Evolutionary conservation across 2,329 filamentous ascomycete species (phyloP).

Genomic region (Sporothrix inflata): DNA sequence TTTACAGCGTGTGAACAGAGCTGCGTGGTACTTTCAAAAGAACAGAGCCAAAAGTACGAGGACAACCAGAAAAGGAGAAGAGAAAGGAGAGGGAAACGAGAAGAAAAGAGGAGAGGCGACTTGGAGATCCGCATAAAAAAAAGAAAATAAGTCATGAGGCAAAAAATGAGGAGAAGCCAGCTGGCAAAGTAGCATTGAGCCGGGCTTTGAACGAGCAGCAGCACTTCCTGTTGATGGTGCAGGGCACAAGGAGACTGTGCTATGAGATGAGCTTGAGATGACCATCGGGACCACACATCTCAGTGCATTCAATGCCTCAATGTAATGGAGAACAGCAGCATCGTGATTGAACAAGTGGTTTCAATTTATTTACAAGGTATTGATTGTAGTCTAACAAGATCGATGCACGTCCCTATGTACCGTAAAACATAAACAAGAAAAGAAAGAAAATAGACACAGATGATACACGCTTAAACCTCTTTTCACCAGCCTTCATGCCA

Average conservation of each 20-base stretch:
- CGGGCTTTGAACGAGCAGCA: not conserved
- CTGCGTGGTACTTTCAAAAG: not conserved
- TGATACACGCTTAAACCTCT: constrained; percentile 2
- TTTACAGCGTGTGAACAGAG: not conserved
- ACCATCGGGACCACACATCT: not conserved
- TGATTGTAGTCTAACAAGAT: constrained; percentile 8
- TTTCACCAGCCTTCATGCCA: not conserved
- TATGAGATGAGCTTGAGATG: too few relatives aligned
- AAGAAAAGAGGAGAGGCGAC: not conserved
- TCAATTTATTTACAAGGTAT: not conserved
- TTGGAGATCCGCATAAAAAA: not conserved
- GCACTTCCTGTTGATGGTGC: too few relatives aligned
- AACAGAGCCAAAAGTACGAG: not conserved
- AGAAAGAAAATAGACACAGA: not conserved
- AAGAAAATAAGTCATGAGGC: not conserved
- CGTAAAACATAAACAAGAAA: not conserved
- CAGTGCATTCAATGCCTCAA: not conserved
- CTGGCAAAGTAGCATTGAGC: not conserved
- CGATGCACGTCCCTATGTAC: not conserved
- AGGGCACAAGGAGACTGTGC: too few relatives aligned
- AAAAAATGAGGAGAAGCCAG: constrained; percentile 3
- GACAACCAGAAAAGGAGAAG: not conserved
- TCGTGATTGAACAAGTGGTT: not conserved
- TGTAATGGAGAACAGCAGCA: not conserved
- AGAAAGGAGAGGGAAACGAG: not conserved